These are phyloP conservation scores for Suillus cothurnatus DNA, from an alignment of 768 basidiomycete species.

Conservation along the genomic window DNA sequence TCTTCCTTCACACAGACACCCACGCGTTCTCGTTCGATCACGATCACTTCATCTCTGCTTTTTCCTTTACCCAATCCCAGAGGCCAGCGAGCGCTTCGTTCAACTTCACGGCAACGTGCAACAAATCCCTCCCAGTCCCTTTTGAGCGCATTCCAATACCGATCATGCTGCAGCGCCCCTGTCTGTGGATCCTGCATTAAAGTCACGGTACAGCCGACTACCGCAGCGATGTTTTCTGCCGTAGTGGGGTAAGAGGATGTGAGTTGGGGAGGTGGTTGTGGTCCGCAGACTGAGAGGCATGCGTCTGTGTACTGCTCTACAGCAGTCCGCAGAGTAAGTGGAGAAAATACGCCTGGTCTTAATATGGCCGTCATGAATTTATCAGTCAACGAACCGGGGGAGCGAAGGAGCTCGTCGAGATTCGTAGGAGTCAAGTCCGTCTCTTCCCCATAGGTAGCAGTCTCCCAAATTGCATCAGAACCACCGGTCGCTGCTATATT, in stretches of 20 bases:
- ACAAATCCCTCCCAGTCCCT: constrained; percentile 97
- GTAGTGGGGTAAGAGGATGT: constrained; percentile 64
- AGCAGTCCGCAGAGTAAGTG: constrained; percentile 77
- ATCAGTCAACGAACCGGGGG: constrained; percentile 70
- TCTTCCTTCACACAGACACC: constrained; percentile 68
- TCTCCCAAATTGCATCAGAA: constrained; percentile 49
- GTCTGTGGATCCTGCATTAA: constrained; percentile 75
- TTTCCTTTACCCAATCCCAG: constrained; percentile 58
- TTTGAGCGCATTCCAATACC: constrained; percentile 84
- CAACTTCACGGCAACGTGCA: constrained; percentile 87
- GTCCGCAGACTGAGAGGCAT: constrained; percentile 65
- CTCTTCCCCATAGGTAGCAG: constrained; percentile 65
- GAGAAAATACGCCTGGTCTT: constrained; percentile 87
- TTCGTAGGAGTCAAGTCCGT: constrained; percentile 81
- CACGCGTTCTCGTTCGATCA: constrained; percentile 80
- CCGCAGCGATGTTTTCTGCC: constrained; percentile 74
- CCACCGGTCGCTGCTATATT: constrained; percentile 38
- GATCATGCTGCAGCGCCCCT: constrained; percentile 74
- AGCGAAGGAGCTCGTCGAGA: constrained; percentile 80
- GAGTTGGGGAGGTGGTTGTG: constrained; percentile 55
- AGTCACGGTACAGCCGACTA: constrained; percentile 85
- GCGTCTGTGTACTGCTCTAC: constrained; percentile 80
- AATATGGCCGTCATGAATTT: constrained; percentile 84
- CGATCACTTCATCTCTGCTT: constrained; percentile 47
- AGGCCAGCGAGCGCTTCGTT: constrained; percentile 83